Base-by-base conservation (phyloP, 2,329 filamentous ascomycete genomes). In the Phyllosticta citriasiana region DNA sequence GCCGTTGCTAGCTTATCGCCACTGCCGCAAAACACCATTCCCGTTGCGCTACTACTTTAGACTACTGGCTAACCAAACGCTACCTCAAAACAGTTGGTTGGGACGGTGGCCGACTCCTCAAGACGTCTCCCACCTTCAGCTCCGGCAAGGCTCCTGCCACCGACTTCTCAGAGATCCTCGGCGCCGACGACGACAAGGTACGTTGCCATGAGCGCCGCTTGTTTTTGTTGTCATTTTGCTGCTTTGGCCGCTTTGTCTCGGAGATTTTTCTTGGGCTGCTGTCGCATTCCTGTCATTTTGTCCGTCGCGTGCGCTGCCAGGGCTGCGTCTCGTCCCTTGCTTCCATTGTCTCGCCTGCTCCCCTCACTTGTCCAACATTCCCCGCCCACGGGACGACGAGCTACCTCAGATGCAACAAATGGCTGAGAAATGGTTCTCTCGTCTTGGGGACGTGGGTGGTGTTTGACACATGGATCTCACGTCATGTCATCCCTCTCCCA, bases 31-130 rank as follows among this genome's bases (percentile, higher is more conserved):
- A 27, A 24, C 25, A 53, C 22, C 19, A 16, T 19, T 16, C 52
- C 22, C 52, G 52, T 27, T 53, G 52, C 52, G 25, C 22, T 26
- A 27, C 40, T 53, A 27, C 40, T 47, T 47, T 47, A 47, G 40
- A 47, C 40, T 47, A 6, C 40, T 47, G 40, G 40, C 40, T 47
- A 47, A 47, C 40, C 40, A 47, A n/a, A 47, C 14, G 14, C 40
- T 40, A 8, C 30, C 19, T 14, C 53, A 51, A 51, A 56, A 55
- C 25, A 30, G 54, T 54, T 19, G 59, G 54, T 16, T 61, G 59
- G 59, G 50, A 61, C 24, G 59, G 59, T 50, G 59, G 59, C 19
- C 59, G 40, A 25, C 59, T 61, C 5, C 55, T 57, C 58, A 60
- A 54, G 7, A 26, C 53, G 5, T 60, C 58, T 25, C 50, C 35